Evolutionary conservation across 257 asterid species (phyloP), one percentile per base, ranked within the genome.

Genomic region (Fraxinus excelsior): DNA sequence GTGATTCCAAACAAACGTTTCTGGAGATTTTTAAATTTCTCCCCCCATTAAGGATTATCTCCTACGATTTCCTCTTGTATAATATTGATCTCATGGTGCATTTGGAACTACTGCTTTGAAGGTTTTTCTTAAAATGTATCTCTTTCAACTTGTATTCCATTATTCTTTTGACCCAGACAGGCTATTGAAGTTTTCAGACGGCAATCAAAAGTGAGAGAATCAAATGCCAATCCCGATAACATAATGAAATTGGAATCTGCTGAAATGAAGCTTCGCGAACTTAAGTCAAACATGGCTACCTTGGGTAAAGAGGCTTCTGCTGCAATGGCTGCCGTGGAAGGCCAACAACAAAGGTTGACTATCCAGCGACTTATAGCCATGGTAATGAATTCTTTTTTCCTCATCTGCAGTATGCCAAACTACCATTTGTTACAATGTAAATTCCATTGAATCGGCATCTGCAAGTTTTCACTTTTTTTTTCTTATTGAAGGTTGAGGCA

Each of bases 321-420:
- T 60, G 87, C 93, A 79, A 91, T 88, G 93, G 87, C 88, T 80
- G 93, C 88, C 31, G 94, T 91, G 1, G 93, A 89, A 83, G 85
- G 81, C 74, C 96, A 89, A 81, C 94, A 91, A 68, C 93, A 89
- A 71, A 80, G 91, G 75, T 82, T 84, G 78, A 88, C 97, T 72
- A 88, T 87, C 75, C 94, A 89, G 60, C 81, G 91, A 67, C 84
- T 91, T 73, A 83, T 84, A 74, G 40, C 90, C 77, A 82, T 91
- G 91, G 96, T 89, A 85, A 73, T 74, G 8, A 32, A 53, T 34
- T 7, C 21, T 46, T 74, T 74, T 72, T 38, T 28, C 16, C 42
- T 21, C 49, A 26, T 68, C 74, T 69, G 13, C 9, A 70, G 67
- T 69, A 51, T 37, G 14, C 44, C 72, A 32, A 38, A 67, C 65